These are phyloP conservation scores for Gaillardinia entomophila DNA, from an alignment of 805 yeast species.

Conservation along the genomic window DNA sequence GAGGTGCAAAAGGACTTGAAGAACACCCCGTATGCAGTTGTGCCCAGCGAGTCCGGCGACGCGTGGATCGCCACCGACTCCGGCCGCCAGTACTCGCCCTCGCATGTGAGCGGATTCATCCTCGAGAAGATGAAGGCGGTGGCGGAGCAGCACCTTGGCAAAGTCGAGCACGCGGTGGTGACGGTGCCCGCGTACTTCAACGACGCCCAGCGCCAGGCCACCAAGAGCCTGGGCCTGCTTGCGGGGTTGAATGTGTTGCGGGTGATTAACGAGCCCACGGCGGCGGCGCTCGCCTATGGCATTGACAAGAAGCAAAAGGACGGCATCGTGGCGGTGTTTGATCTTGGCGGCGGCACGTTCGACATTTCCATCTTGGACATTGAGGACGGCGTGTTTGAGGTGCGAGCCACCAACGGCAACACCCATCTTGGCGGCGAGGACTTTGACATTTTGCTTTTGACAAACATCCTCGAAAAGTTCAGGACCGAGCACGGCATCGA, in stretches of 20 bases:
- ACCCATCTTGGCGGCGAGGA: constrained; percentile 87
- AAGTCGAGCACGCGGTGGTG: constrained; percentile 65
- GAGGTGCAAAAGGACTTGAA: constrained; percentile 66
- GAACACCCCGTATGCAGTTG: constrained; percentile 59
- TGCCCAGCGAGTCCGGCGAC: constrained; percentile 56
- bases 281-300: constrained; percentile 82
- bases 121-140: constrained; percentile 59
- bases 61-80: constrained; percentile 54
- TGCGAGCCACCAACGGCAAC: constrained; percentile 77
- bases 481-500: constrained; percentile 48
- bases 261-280: constrained; percentile 80
- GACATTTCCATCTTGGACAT: constrained; percentile 75
- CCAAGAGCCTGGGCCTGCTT: constrained; percentile 70
- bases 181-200: constrained; percentile 85
- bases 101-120: constrained; percentile 65
- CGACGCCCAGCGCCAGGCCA: constrained; percentile 78
- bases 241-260: constrained; percentile 74
- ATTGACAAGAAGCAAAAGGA: constrained; percentile 48
- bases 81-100: constrained; percentile 51
- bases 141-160: constrained; percentile 47
- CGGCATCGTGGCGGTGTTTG: constrained; percentile 57
- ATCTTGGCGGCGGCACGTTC: constrained; percentile 83
- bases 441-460: constrained; percentile 61
- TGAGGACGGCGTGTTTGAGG: constrained; percentile 78
- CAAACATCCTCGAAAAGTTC: constrained; percentile 54